Evolutionary conservation across 2,329 filamentous ascomycete genomes (phyloP).

Genomic region (Colletotrichum sp.): DNA sequence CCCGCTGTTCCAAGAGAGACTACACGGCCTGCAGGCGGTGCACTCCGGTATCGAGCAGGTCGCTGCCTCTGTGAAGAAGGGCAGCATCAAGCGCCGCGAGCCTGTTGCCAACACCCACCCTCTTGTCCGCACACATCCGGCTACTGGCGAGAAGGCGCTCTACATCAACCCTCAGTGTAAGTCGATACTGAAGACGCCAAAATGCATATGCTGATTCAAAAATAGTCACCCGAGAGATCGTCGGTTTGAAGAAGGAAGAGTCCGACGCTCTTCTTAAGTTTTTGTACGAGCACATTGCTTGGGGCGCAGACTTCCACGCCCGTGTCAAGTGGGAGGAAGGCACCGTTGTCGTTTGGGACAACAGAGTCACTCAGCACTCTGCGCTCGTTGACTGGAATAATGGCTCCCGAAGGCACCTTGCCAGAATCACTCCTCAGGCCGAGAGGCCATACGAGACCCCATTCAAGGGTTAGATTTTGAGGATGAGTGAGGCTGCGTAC

Average conservation of each 20-base stretch:
- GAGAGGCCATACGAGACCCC: conserved; percentile 17
- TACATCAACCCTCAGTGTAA: conserved; percentile 19
- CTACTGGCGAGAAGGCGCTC: conserved; percentile 17
- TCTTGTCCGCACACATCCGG: conserved; percentile 16
- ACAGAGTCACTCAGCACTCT: conserved; percentile 18
- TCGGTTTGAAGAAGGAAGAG: conserved; percentile 19
- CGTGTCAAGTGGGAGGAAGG: conserved; percentile 21
- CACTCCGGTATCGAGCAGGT: conserved; percentile 19
- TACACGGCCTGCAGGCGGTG: conserved; percentile 17
- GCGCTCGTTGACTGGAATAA: conserved; percentile 19
- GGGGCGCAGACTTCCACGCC: conserved; percentile 19
- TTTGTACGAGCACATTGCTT: conserved; percentile 19
- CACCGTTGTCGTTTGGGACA: conserved; percentile 19
- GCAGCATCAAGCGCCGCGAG: conserved; percentile 19
- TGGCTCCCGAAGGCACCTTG: conserved; percentile 16
- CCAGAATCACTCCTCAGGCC: conserved; percentile 18
- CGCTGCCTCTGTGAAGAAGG: conserved; percentile 15
- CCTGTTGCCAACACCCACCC: conserved; percentile 18
- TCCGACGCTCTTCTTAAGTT: conserved; percentile 19
- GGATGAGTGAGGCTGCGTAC: not conserved
- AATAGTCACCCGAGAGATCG: conserved; percentile 15
- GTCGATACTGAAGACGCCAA: not conserved
- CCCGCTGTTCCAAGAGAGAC: conserved; percentile 72
- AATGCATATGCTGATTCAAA: not conserved
- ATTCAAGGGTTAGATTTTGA: conserved; percentile 1